Evolutionary conservation across 805 yeast genomes (phyloP).

Genomic region (Pichia nakasei): DNA sequence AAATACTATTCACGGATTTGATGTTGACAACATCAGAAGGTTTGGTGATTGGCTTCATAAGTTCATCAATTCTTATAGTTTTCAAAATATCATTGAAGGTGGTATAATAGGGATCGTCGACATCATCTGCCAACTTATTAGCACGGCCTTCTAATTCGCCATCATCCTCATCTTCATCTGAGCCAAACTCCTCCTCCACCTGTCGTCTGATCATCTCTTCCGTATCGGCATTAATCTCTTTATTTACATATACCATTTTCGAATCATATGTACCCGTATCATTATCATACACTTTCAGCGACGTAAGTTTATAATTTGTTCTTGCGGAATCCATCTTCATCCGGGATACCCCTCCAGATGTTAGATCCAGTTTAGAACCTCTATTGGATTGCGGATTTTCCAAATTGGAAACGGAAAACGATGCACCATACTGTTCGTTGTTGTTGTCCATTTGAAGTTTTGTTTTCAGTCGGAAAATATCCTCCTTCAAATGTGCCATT

Average conservation of each 20-base stretch:
- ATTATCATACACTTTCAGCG: slow-evolving; percentile 14
- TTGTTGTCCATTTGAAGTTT: slow-evolving; percentile 7
- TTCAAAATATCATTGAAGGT: slow-evolving; percentile 29
- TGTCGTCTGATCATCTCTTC: slow-evolving; percentile 20
- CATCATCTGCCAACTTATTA: slow-evolving; percentile 11
- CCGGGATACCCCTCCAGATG: slow-evolving; percentile 18
- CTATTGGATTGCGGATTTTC: slow-evolving; percentile 14
- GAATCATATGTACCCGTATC: slow-evolving; percentile 14
- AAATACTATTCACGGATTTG: slow-evolving; percentile 61
- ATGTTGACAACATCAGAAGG: slow-evolving; percentile 73
- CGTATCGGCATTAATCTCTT: slow-evolving; percentile 14
- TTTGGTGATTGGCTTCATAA: slow-evolving; percentile 70
- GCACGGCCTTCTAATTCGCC: neutral
- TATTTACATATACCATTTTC: slow-evolving; percentile 20
- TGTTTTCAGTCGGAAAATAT: slow-evolving; percentile 19
- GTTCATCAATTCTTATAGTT: slow-evolving; percentile 43
- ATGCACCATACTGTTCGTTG: slow-evolving; percentile 11
- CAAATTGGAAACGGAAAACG: slow-evolving; percentile 10
- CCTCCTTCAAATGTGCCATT: slow-evolving; percentile 9
- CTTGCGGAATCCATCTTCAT: slow-evolving; percentile 18
- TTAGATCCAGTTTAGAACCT: slow-evolving; percentile 24
- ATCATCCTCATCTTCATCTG: slow-evolving; percentile 15
- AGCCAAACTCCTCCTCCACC: slow-evolving; percentile 23
- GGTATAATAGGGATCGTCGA: slow-evolving; percentile 12
- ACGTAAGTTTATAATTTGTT: slow-evolving; percentile 16